phyloP scores from a whole-genome alignment of 2,329 filamentous ascomycete species.

The Cladosporium sphaerospermum region DNA sequence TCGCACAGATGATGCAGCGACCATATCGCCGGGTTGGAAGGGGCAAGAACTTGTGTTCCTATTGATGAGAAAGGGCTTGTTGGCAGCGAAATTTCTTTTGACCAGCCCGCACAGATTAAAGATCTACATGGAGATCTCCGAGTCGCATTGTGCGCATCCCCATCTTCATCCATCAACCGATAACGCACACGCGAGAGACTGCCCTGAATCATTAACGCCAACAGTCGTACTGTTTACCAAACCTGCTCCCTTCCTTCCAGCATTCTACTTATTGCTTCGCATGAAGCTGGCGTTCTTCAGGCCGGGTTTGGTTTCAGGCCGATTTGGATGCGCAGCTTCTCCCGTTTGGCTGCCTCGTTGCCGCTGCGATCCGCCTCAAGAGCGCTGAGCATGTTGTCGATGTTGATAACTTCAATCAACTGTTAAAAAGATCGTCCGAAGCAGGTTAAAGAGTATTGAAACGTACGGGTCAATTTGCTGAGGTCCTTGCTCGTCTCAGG shows the following conservation, averaged over 20 bases:
- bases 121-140: too few relatives aligned
- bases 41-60: too few relatives aligned
- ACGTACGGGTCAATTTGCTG: constrained; percentile 25
- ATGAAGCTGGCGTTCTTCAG: constrained; percentile 10
- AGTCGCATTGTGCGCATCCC: neutral
- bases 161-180: too few relatives aligned
- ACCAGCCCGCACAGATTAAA: too few relatives aligned
- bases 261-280: too few relatives aligned
- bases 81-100: too few relatives aligned
- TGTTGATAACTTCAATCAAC: constrained; percentile 18
- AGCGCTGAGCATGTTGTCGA: constrained; percentile 26
- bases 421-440: neutral
- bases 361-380: constrained; percentile 27
- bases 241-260: too few relatives aligned
- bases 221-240: constrained; percentile 1
- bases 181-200: too few relatives aligned
- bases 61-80: too few relatives aligned
- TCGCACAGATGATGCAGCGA: too few relatives aligned
- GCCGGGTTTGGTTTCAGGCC: constrained; percentile 28
- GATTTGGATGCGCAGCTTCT: constrained; percentile 27
- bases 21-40: too few relatives aligned
- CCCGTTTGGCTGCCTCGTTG: constrained; percentile 25
- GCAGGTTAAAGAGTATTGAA: too few relatives aligned
- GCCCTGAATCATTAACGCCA: neutral
- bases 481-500: constrained; percentile 27